phyloP scores from a whole-genome alignment of 129 eudicot species.

The Apium graveolens region DNA sequence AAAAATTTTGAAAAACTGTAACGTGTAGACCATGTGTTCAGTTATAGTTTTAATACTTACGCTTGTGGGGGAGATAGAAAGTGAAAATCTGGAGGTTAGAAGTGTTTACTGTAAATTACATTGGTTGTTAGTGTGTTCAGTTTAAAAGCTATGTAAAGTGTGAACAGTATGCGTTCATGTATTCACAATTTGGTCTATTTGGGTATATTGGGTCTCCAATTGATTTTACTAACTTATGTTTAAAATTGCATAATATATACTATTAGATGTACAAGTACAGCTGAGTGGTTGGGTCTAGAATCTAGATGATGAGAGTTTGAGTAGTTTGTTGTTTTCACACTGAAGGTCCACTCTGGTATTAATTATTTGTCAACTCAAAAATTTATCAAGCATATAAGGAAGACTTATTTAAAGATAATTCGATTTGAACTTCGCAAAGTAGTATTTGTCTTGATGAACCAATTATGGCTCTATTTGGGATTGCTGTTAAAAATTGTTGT shows the following conservation, averaged over 20 bases:
- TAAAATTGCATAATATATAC: neutral
- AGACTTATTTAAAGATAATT: too few species aligned
- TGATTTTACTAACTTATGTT: neutral
- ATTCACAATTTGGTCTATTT: neutral
- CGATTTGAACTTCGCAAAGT: too few species aligned
- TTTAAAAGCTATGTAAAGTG: neutral
- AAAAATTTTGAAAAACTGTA: conserved; percentile 1
- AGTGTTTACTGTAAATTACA: neutral
- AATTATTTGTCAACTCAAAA: neutral
- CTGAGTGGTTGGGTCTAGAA: too few species aligned
- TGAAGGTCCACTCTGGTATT: neutral
- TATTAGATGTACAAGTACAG: too few species aligned
- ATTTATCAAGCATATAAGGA: neutral
- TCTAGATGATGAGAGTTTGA: neutral
- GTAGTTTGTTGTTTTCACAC: neutral
- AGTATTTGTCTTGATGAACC: neutral
- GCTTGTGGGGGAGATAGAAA: neutral
- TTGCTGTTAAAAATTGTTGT: too few species aligned
- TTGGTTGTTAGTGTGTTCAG: neutral
- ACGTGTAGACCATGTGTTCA: neutral
- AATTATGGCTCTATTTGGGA: too few species aligned
- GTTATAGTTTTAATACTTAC: neutral
- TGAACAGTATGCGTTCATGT: neutral
- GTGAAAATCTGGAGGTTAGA: neutral
- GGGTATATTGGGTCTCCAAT: neutral